Base-by-base conservation (phyloP, 2,329 filamentous ascomycete genomes). In the Bipolaris oryzae region DNA sequence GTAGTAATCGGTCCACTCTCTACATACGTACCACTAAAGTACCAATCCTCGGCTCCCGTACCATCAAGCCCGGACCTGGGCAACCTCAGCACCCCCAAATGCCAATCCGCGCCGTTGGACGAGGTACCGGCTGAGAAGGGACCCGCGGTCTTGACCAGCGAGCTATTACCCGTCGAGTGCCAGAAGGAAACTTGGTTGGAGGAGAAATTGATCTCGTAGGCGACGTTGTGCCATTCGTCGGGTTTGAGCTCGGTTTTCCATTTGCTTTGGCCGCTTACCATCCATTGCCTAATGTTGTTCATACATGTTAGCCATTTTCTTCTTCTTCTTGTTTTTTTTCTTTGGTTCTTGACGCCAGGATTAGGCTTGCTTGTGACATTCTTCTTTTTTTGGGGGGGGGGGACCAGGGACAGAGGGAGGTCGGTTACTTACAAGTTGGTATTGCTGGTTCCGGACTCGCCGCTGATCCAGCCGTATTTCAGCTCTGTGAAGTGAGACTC, bases 401-500 rank as follows among this genome's bases (percentile, higher is more conserved):
- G 23, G 23, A 7, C 5, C 3, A 23, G 23, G 23, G 5, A 23
- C 3, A 4, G n/a, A 20, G 11, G 10, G 1, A 21, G 13, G 11
- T 4, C 2, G 16, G 11, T 1, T 15, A 11, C 54, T 48, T 16
- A 57, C 61, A 91, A 79, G 62, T 82, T 81, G 28, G 79, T 78
- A 57, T 82, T 79, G 35, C 81, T 76, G 57, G 84, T 78, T 51
- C 80, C 83, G 3, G 74, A 69, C 53, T 79, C 77, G 35, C 81
- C 80, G 59, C 70, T 77, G 33, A 87, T 78, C 82, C 83, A 86
- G 42, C 88, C 89, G 55, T 85, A 85, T 79, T 91, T 90, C 73
- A 91, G 77, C 79, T 91, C 89, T 11, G 88, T 90, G 75, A 91
- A 91, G 76, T 91, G 88, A 72, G 81, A 85, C 77, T 90, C 88